Evolutionary conservation across 2,329 filamentous ascomycete genomes (phyloP), one percentile per base, ranked within the genome.

Genomic region (Mycosphaerella sp.): DNA sequence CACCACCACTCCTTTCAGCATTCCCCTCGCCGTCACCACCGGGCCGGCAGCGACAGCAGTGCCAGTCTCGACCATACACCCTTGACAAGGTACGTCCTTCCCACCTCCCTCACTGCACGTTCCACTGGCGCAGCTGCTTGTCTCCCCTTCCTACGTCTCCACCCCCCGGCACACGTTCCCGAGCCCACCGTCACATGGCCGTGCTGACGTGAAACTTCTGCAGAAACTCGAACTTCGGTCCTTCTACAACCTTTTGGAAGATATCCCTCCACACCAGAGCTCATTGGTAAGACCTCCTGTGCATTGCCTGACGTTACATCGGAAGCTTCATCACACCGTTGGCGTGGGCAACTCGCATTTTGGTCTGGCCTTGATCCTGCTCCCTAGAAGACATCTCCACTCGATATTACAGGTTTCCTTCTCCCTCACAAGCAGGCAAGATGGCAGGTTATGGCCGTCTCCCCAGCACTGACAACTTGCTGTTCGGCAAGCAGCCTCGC

Each of bases 21-120:
- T 57, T 53, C 50, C 42, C 58, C 55, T 58, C 55, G 52, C 59
- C 58, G 52, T 59, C 58, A 46, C 44, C 47, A 45, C 49, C 47
- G 46, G 42, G 47, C 27, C 30, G 40, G 50, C 51, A 44, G 39
- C 55, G 41, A 41, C 54, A 40, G 49, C 47, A 6, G 21, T 6
- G 7, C 5, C 47, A 51, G 30, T 34, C 30, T 97, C 96, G 85
- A 96, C 90, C 73, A 90, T 90, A 75, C 89, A 90, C 86, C 89
- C 77, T 96, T 96, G 85, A 96, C 89, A 83, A 96, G 97, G 84
- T 96, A 96, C 85, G 97, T 95, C 85, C 95, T 89, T 89, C 89
- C 17, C 16, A 17, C 6, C 39, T 71, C 95, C 89, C 64, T 95
- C 95, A 87, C 95, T 44, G 32, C 53, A 40, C 48, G 3, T 41